A percentile compares a stretch with the other conserved stretches of the same genome.
These are phyloP conservation scores for Pleurotus tuoliensis DNA, from an alignment of 768 basidiomycete genomes.

Conservation along the genomic window DNA sequence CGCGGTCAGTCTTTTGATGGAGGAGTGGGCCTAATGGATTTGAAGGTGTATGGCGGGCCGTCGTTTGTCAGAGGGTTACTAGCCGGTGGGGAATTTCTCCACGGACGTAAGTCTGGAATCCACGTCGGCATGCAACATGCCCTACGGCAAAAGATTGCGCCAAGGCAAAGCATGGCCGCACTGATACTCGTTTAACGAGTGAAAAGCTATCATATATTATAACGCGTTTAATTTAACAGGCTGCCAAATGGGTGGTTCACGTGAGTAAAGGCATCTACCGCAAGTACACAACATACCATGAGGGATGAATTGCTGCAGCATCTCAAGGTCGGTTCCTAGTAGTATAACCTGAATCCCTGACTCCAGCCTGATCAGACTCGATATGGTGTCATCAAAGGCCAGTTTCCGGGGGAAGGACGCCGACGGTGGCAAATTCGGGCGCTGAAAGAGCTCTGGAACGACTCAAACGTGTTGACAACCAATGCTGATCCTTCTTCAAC, in stretches of 20 bases:
- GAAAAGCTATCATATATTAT: too few relatives aligned
- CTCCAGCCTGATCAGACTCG: neutral
- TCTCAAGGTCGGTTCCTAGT: neutral
- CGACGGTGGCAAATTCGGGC: constrained; percentile 10
- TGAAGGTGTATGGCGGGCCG: neutral
- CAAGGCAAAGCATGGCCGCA: too few relatives aligned
- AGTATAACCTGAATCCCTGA: neutral
- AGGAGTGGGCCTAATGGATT: neutral
- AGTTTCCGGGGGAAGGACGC: constrained; percentile 9
- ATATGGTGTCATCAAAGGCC: constrained; percentile 5
- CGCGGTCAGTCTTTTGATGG: neutral
- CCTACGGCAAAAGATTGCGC: too few relatives aligned
- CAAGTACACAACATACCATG: neutral
- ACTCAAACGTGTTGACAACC: neutral
- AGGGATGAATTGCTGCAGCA: neutral
- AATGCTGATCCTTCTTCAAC: neutral
- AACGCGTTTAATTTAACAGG: too few relatives aligned
- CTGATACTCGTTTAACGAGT: too few relatives aligned
- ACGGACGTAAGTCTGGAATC: neutral
- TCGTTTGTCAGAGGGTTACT: neutral
- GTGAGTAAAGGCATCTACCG: too few relatives aligned
- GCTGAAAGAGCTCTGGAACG: constrained; percentile 10
- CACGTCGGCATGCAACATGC: neutral
- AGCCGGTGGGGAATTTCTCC: neutral
- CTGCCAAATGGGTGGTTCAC: too few relatives aligned